Evolutionary conservation across 352 stramenopile genomes (phyloP), one percentile per base, ranked within the genome.

Genomic region (Nothophytophthora sp.): DNA sequence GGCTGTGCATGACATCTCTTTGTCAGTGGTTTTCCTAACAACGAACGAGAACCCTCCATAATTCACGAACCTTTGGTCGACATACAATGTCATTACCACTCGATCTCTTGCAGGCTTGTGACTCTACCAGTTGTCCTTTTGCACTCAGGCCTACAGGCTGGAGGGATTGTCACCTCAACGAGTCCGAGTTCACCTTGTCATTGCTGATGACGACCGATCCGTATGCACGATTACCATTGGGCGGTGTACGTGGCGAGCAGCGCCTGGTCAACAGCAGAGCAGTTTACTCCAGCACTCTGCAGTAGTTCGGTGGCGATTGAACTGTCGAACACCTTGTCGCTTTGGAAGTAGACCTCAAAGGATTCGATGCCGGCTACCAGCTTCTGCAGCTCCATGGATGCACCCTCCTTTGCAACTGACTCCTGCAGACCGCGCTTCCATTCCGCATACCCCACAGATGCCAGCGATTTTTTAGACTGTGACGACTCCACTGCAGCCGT

Each of bases 291-390:
- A 3, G 70, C 60, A 1, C 61, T 33, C 4, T 58, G 37, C n/a
- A 91, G 53, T 29, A 88, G 37, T 27, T 73, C 47, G 8, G 68
- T 70, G 23, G 80, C 79, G 9, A 83, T 39, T 22, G 60, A 44
- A 24, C 55, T 62, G 53, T 89, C 80, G 46, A 91, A 91, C 9
- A 83, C 55, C 43, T 86, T 89, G 61, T 76, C 47, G 48, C 61
- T 84, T 36, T 72, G 55, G 42, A 91, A 66, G 47, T 91, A 89
- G 5, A 70, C 41, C 57, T 91, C 80, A 35, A 91, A 89, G 15
- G 80, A 75, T 8, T 73, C 71, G 2, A 91, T 62, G 0, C 77
- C 80, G 1, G 77, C 74, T 2, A 70, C 66, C n/a, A 91, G 51
- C 29, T 76, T 79, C 64, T 88, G 67, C 19, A 88, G 52, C 40